Evolutionary conservation across 768 basidiomycete genomes (phyloP).

Genomic region (Lepiota brunneoincarnata): DNA sequence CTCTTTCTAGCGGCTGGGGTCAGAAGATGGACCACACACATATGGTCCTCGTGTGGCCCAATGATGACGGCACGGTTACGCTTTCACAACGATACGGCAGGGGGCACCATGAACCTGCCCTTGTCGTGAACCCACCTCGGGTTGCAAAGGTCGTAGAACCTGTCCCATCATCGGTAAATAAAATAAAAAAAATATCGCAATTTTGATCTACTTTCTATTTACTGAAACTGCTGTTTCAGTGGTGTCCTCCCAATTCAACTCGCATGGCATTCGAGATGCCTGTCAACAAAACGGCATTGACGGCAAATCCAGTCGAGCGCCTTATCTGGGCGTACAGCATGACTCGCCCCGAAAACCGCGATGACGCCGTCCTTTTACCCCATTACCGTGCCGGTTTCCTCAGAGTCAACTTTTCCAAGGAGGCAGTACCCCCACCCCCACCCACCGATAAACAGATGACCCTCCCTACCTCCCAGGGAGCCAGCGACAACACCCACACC

Average conservation of each 20-base stretch:
- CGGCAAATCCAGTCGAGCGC: constrained; percentile 23
- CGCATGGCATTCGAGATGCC: constrained; percentile 42
- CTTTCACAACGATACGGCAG: constrained; percentile 56
- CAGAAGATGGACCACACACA: constrained; percentile 43
- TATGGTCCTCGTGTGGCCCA: constrained; percentile 56
- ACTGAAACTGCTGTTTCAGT: constrained; percentile 14
- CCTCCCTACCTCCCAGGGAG: constrained; percentile 10
- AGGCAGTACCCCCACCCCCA: constrained; percentile 18
- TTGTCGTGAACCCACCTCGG: constrained; percentile 42
- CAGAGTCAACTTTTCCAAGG: constrained; percentile 30
- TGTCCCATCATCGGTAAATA: constrained; percentile 30
- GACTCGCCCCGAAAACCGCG: constrained; percentile 21
- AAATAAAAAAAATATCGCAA: constrained; percentile 6
- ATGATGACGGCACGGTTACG: constrained; percentile 49
- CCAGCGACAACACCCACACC: constrained; percentile 4
- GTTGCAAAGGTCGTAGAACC: constrained; percentile 37
- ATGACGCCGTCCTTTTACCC: constrained; percentile 9
- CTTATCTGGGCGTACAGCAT: constrained; percentile 43
- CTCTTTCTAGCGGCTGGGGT: constrained; percentile 46
- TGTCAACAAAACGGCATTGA: constrained; percentile 31
- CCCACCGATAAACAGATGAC: constrained; percentile 1
- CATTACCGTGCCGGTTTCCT: constrained; percentile 30
- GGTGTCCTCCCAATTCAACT: constrained; percentile 30
- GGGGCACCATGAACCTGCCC: constrained; percentile 45
- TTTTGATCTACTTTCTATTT: neutral